Percentiles rank a stretch among this genome's conserved stretches.
Conservation (phyloP, 768 basidiomycete genomes). For the Tubosaeta sp. region DNA sequence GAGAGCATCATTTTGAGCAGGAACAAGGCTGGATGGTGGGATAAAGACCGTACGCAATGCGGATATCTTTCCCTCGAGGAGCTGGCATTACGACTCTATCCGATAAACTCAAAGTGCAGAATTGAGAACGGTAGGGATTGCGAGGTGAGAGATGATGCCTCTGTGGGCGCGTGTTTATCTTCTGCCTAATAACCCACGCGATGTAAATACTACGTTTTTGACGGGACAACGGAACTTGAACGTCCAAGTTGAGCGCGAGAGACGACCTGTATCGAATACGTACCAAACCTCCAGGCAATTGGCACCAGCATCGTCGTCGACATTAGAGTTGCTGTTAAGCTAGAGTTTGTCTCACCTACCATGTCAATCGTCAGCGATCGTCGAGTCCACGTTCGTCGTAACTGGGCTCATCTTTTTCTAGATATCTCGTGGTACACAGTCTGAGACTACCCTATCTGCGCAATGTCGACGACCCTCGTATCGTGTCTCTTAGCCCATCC, state of each 20-base stretch:
- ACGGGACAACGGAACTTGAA: too few relatives aligned
- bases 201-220: too few relatives aligned
- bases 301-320: constrained; percentile 30
- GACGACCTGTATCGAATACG: constrained; percentile 19
- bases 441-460: constrained; percentile 86
- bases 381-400: not conserved
- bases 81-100: constrained; percentile 25
- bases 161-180: too few relatives aligned
- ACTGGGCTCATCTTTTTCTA: constrained; percentile 20
- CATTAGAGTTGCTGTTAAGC: not conserved
- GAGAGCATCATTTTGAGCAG: not conserved
- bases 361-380: constrained; percentile 67
- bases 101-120: too few relatives aligned
- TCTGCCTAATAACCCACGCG: too few relatives aligned
- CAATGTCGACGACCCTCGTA: constrained; percentile 78
- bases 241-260: constrained; percentile 1
- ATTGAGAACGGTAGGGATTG: too few relatives aligned
- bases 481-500: constrained; percentile 75
- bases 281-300: constrained; percentile 56
- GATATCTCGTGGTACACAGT: constrained; percentile 70
- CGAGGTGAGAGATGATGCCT: too few relatives aligned
- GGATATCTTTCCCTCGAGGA: constrained; percentile 25
- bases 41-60: constrained; percentile 27
- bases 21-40: not conserved
- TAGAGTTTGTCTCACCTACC: not conserved